Percentiles rank a stretch among this genome's conserved stretches.
Evolutionary conservation across 805 yeast genomes (phyloP).

Genomic region (Middelhovenomyces tepae): DNA sequence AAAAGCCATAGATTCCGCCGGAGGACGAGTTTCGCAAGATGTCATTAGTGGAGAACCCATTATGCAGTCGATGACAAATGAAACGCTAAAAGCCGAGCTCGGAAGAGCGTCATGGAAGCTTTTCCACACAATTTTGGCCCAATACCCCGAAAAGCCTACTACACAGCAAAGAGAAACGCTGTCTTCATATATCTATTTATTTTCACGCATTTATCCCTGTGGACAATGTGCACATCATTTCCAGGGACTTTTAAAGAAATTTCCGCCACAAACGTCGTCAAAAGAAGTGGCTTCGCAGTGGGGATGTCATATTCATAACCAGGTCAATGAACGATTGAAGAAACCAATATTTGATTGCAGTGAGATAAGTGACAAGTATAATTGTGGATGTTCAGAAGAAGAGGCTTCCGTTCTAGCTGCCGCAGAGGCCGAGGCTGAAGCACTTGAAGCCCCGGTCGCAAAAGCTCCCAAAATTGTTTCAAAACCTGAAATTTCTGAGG

Average conservation of each 20-base stretch:
- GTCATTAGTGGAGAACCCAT: constrained; percentile 39
- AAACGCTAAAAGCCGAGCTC: constrained; percentile 64
- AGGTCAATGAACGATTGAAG: constrained; percentile 63
- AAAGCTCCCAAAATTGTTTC: too few species aligned
- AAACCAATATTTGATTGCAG: constrained; percentile 79
- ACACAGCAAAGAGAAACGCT: constrained; percentile 55
- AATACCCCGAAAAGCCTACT: constrained; percentile 82
- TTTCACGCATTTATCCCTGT: constrained; percentile 91
- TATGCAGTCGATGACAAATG: constrained; percentile 94
- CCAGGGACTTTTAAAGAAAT: constrained; percentile 52
- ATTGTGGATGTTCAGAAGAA: constrained; percentile 88
- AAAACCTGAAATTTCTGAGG: too few species aligned
- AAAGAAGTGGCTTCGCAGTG: constrained; percentile 81
- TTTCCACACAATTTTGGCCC: constrained; percentile 83
- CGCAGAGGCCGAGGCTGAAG: too few species aligned
- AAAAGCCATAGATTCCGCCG: constrained; percentile 13
- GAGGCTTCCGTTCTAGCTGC: too few species aligned
- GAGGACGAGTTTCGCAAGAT: constrained; percentile 12
- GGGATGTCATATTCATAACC: constrained; percentile 92
- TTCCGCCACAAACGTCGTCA: constrained; percentile 76
- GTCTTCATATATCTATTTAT: constrained; percentile 53
- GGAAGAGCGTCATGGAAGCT: constrained; percentile 91
- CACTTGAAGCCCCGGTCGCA: too few species aligned
- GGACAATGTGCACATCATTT: constrained; percentile 89
- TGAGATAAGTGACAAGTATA: constrained; percentile 78